phyloP scores from a whole-genome alignment of 768 basidiomycete species.

The Kwoniella newhampshirensis region DNA sequence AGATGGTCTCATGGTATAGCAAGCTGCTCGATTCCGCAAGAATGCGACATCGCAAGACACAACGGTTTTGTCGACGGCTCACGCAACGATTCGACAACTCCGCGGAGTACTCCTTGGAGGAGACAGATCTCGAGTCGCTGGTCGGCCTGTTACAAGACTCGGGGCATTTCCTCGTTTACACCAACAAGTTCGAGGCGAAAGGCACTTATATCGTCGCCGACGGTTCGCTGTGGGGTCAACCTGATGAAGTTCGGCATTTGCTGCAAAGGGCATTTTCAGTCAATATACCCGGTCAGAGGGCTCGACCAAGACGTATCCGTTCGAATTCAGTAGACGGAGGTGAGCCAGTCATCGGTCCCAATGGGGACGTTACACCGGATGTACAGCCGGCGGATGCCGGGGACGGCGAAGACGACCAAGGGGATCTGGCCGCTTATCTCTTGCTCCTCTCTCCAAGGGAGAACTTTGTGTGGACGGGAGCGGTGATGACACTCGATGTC shows the following conservation, averaged over 20 bases:
- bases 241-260: slow-evolving; percentile 73
- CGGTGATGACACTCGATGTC: slow-evolving; percentile 71
- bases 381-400: slow-evolving; percentile 47
- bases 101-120: slow-evolving; percentile 42
- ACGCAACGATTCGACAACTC: slow-evolving; percentile 79
- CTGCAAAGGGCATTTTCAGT: slow-evolving; percentile 72
- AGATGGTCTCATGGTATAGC: slow-evolving; percentile 82
- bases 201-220: slow-evolving; percentile 88
- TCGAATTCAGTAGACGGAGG: slow-evolving; percentile 39
- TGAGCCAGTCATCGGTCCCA: background rate
- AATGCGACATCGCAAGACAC: slow-evolving; percentile 86
- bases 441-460: slow-evolving; percentile 80
- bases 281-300: slow-evolving; percentile 13
- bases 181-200: slow-evolving; percentile 79
- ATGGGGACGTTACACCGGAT: slow-evolving; percentile 29
- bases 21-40: slow-evolving; percentile 92
- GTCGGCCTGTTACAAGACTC: slow-evolving; percentile 72
- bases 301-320: slow-evolving; percentile 15
- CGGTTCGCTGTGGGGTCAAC: slow-evolving; percentile 69
- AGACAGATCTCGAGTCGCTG: slow-evolving; percentile 42
- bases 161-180: slow-evolving; percentile 92
- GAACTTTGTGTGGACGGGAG: slow-evolving; percentile 88
- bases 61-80: slow-evolving; percentile 65
- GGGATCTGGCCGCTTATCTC: slow-evolving; percentile 61
- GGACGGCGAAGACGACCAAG: slow-evolving; percentile 37